Evolutionary conservation across 176 grass and related monocot species (phyloP).

Genomic region (Hyparrhenia diplandra): DNA sequence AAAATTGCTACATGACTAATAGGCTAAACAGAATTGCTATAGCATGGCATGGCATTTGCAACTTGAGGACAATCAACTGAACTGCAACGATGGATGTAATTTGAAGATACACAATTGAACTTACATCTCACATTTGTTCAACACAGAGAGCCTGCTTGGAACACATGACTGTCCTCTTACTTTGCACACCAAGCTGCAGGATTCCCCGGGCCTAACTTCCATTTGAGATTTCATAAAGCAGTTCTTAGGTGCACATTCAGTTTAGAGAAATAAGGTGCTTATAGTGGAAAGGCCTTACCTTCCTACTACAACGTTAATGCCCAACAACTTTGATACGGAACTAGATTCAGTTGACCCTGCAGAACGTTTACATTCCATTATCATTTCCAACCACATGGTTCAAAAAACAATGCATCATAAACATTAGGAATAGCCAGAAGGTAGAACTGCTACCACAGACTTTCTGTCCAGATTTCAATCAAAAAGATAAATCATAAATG

Average conservation of each 20-base stretch:
- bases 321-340: constrained; percentile 57
- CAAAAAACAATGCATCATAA: constrained; percentile 8
- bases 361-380: constrained; percentile 25
- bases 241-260: constrained; percentile 3
- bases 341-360: constrained; percentile 54
- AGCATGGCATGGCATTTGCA: neutral
- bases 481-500: neutral
- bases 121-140: constrained; percentile 94
- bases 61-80: constrained; percentile 13
- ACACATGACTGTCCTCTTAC: constrained; percentile 79
- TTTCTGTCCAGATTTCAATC: neutral
- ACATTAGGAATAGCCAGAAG: neutral
- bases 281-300: constrained; percentile 47
- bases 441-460: neutral
- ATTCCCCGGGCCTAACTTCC: constrained; percentile 66
- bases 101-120: constrained; percentile 25
- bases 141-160: constrained; percentile 57
- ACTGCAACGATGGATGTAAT: neutral
- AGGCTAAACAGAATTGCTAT: neutral
- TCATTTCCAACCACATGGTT: constrained; percentile 1
- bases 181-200: constrained; percentile 68
- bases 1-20: neutral
- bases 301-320: constrained; percentile 75
- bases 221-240: constrained; percentile 23
- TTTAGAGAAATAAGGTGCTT: constrained; percentile 5